These are phyloP conservation scores for Yamadazyma sp. DNA, from an alignment of 805 yeast species.

Conservation along the genomic window DNA sequence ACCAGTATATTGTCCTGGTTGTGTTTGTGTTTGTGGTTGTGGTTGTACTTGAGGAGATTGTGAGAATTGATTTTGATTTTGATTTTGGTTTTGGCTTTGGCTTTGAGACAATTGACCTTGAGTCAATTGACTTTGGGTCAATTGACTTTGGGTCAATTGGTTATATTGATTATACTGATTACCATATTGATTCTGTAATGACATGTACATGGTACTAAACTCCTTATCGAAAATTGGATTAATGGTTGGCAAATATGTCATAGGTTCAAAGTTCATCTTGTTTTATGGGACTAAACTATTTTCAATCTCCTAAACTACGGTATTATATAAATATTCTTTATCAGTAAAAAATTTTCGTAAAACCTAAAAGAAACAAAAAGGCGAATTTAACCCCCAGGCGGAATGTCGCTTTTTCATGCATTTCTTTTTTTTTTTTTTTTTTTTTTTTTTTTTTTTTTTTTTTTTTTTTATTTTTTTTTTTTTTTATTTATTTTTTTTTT, in stretches of 20 bases:
- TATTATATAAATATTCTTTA: no score
- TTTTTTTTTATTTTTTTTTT: no score
- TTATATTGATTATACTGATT: not conserved
- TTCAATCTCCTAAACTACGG: no score
- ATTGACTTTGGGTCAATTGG: conserved; percentile 1
- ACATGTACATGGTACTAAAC: no score
- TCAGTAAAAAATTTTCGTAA: conserved; percentile 1
- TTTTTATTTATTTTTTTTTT: no score
- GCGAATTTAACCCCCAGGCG: not conserved
- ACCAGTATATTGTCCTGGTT: not conserved
- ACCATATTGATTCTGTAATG: no score
- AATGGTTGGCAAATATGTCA: conserved; percentile 1
- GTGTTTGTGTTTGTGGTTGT: not conserved
- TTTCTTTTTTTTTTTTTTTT: no score
- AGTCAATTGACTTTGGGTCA: not conserved
- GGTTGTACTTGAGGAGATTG: conserved; percentile 1
- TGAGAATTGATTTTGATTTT: not conserved
- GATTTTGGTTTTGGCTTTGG: not conserved
- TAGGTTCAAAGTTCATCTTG: no score
- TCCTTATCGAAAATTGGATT: not conserved
- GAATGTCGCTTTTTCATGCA: conserved; percentile 1
- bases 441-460: no score
- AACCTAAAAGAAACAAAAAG: not conserved
- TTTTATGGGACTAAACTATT: no score
- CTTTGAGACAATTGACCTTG: not conserved